Evolutionary conservation across 345 rosid species (phyloP).

Genomic region (Eucalyptus viminalis): DNA sequence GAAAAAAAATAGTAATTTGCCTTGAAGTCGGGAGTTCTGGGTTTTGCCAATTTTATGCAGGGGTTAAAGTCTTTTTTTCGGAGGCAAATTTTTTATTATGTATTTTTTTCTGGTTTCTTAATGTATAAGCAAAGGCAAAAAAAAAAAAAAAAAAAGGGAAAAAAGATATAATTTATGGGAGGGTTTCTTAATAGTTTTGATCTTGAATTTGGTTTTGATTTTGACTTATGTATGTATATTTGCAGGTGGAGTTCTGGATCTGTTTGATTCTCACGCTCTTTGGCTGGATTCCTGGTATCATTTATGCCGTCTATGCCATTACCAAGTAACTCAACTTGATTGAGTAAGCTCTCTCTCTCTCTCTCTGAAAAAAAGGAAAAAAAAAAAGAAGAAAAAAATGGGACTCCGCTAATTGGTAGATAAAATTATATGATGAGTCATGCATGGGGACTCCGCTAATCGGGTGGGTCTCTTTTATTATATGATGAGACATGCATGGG

Average conservation of each 20-base stretch:
- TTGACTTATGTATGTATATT: neutral
- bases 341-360: neutral
- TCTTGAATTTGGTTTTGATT: neutral
- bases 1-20: neutral
- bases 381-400: too few relatives aligned
- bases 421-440: too few relatives aligned
- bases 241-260: constrained; percentile 83
- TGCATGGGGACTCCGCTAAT: too few relatives aligned
- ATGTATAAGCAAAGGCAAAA: neutral
- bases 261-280: constrained; percentile 57
- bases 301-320: constrained; percentile 62
- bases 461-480: too few relatives aligned
- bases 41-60: neutral
- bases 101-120: neutral
- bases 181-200: too few relatives aligned
- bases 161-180: too few relatives aligned
- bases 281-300: constrained; percentile 81
- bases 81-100: neutral
- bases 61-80: neutral
- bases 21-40: neutral
- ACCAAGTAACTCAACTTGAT: constrained; percentile 23
- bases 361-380: too few relatives aligned
- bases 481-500: too few relatives aligned
- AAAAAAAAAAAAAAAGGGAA: too few relatives aligned
- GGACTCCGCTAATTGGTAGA: too few relatives aligned